These are phyloP conservation scores for Chlorella ohadii DNA, from an alignment of 139 green algal genomes.

Conservation along the genomic window DNA sequence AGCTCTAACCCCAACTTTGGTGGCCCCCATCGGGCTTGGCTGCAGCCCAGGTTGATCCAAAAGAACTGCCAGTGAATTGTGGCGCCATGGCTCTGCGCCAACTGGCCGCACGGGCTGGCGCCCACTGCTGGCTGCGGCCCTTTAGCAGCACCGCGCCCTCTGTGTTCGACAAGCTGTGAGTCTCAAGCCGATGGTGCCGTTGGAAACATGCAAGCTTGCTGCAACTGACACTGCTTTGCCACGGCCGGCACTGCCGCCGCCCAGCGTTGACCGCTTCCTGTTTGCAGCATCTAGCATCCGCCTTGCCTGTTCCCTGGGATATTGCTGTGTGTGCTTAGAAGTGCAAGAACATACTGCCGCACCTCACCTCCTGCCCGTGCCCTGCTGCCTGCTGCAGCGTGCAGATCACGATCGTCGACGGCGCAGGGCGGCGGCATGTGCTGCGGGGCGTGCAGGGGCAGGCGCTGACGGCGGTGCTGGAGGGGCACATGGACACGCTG, in stretches of 20 bases:
- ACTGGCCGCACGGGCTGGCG: constrained; percentile 1
- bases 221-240: neutral
- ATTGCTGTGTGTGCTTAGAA: too few species aligned
- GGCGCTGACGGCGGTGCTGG: constrained; percentile 38
- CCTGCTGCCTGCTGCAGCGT: constrained; percentile 9
- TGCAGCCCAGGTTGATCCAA: too few species aligned
- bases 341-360: too few species aligned
- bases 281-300: too few species aligned
- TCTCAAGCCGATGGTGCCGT: neutral
- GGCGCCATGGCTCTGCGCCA: constrained; percentile 11
- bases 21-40: neutral
- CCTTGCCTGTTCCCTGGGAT: too few species aligned
- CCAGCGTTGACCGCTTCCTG: neutral
- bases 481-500: constrained; percentile 29
- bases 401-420: constrained; percentile 39
- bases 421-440: constrained; percentile 13
- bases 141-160: constrained; percentile 2
- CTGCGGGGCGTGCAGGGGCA: constrained; percentile 40
- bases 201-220: neutral
- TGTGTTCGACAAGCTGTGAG: constrained; percentile 32
- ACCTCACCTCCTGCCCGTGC: neutral
- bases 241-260: neutral
- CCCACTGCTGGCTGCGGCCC: neutral
- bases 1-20: neutral
- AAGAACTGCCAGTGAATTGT: too few species aligned